phyloP scores from a whole-genome alignment of 306 rosid genomes.

The Sophora flavescens region DNA sequence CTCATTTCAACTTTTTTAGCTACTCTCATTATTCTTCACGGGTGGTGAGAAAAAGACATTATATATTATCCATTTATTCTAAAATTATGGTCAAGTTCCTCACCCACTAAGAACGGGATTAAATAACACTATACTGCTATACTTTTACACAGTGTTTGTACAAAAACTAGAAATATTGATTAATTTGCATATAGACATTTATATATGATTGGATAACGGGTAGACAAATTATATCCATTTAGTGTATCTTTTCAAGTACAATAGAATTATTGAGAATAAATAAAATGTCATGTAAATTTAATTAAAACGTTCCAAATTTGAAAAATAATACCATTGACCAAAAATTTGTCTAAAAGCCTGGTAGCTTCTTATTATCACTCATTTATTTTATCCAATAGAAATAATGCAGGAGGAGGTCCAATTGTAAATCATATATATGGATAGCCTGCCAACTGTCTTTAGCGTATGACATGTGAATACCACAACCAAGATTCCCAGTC shows the following conservation, averaged over 20 bases:
- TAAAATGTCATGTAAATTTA: not conserved
- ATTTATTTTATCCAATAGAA: conserved; percentile 8
- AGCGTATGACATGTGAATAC: conserved; percentile 44
- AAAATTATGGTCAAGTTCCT: conserved; percentile 31
- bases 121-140: not conserved
- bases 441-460: conserved; percentile 43
- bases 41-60: conserved; percentile 26
- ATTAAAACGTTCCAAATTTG: not conserved
- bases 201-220: conserved; percentile 47
- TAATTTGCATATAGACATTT: no score
- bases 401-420: not conserved
- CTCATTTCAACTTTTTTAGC: conserved; percentile 21
- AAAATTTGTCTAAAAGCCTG: not conserved
- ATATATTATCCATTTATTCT: not conserved
- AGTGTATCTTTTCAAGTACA: conserved; percentile 9
- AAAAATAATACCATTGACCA: conserved; percentile 46
- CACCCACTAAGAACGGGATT: not conserved
- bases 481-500: conserved; percentile 42
- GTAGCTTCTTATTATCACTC: not conserved
- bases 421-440: conserved; percentile 3
- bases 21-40: not conserved
- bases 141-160: no score
- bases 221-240: not conserved
- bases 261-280: conserved; percentile 44
- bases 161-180: no score